Percentiles rank a stretch among this genome's conserved stretches.
These are phyloP conservation scores for Fusarium armeniacum DNA, from an alignment of 2,329 filamentous ascomycete genomes.

Conservation along the genomic window DNA sequence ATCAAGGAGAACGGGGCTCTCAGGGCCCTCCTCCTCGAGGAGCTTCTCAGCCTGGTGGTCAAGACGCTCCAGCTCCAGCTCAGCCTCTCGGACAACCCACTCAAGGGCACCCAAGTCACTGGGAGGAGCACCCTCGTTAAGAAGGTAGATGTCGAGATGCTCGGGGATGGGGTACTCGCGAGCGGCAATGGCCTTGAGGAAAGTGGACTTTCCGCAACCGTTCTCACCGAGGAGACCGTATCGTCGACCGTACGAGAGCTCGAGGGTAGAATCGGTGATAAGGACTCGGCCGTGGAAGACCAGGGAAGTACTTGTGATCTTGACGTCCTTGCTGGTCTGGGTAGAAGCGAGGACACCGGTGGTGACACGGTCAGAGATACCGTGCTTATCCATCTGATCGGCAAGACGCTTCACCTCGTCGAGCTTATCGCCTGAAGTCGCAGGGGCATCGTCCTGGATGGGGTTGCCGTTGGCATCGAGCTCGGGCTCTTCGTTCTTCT, in stretches of 20 bases:
- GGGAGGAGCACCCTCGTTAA: constrained; percentile 96
- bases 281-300: constrained; percentile 99
- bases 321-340: constrained; percentile 89
- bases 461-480: constrained; percentile 74
- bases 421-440: constrained; percentile 79
- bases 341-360: constrained; percentile 95
- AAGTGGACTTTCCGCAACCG: constrained; percentile 98
- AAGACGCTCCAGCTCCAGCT: constrained; percentile 90
- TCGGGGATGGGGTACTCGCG: constrained; percentile 97
- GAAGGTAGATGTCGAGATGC: constrained; percentile 96
- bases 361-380: constrained; percentile 96
- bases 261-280: constrained; percentile 92
- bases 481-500: constrained; percentile 78
- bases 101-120: constrained; percentile 91
- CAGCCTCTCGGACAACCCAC: constrained; percentile 96
- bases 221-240: constrained; percentile 98
- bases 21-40: constrained; percentile 91
- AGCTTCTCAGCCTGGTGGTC: constrained; percentile 91
- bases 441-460: constrained; percentile 68
- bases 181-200: constrained; percentile 92
- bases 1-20: constrained; percentile 90
- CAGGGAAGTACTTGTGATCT: constrained; percentile 92
- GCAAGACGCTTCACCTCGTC: constrained; percentile 88
- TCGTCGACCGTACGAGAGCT: constrained; percentile 91
- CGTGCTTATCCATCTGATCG: constrained; percentile 95